Conservation (phyloP, 164 flowering plant species). For the grape (Vitis vinifera) region ASM3070453v1 NC_081814.1:2817501-2818000, state of each 20-base stretch:
- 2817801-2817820: conserved; percentile 32
- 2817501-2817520: conserved; percentile 6
- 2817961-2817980: conserved; percentile 27
- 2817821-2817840: conserved; percentile 22
- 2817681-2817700: conserved; percentile 22
- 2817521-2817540: conserved; percentile 16
- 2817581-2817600: conserved; percentile 34
- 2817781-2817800: conserved; percentile 29
- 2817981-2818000: conserved; percentile 29
- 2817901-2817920: background rate
- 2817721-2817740: conserved; percentile 24
- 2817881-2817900: conserved; percentile 24
- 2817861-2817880: conserved; percentile 50
- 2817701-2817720: conserved; percentile 18
- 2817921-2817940: no score
- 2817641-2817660: conserved; percentile 26
- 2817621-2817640: conserved; percentile 31
- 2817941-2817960: conserved; percentile 16
- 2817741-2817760: conserved; percentile 21
- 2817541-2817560: conserved; percentile 16
- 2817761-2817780: conserved; percentile 32
- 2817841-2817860: conserved; percentile 37
- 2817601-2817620: conserved; percentile 42
- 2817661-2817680: conserved; percentile 28
- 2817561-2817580: conserved; percentile 23